A percentile compares a stretch with the other conserved stretches of the same genome.
Evolutionary conservation across 177 flowering plant species (phyloP).

Genomic region (Vitis hybrid): DNA sequence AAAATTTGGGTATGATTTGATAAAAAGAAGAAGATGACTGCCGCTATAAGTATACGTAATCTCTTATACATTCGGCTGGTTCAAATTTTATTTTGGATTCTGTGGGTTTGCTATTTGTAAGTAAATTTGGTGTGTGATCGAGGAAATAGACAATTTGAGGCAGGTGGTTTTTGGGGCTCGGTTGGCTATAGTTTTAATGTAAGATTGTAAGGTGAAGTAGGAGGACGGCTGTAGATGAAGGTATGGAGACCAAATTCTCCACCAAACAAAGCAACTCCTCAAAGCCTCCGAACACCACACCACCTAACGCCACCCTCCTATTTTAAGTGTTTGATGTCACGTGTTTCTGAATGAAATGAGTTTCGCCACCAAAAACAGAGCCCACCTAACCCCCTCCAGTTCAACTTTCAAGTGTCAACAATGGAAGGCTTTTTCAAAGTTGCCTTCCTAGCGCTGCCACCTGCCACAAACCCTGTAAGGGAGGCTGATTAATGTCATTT

Average conservation of each 20-base stretch:
- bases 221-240: too few relatives aligned
- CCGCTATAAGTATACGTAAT: too few relatives aligned
- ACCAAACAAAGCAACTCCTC: constrained; percentile 20
- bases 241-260: neutral
- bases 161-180: too few relatives aligned
- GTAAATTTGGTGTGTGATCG: too few relatives aligned
- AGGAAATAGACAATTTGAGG: too few relatives aligned
- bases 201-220: neutral
- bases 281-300: constrained; percentile 4
- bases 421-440: neutral
- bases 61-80: too few relatives aligned
- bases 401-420: neutral
- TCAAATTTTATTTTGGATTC: too few relatives aligned
- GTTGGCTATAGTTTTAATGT: too few relatives aligned
- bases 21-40: neutral
- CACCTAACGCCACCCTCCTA: constrained; percentile 11
- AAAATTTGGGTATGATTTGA: too few relatives aligned
- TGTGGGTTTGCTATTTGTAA: too few relatives aligned
- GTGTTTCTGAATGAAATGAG: neutral
- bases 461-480: too few relatives aligned
- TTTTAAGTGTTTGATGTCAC: neutral
- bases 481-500: too few relatives aligned
- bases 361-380: neutral
- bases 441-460: neutral
- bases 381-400: neutral